phyloP scores from a whole-genome alignment of 2,329 filamentous ascomycete genomes.

The Pyrenophora tritici-repentis region DNA sequence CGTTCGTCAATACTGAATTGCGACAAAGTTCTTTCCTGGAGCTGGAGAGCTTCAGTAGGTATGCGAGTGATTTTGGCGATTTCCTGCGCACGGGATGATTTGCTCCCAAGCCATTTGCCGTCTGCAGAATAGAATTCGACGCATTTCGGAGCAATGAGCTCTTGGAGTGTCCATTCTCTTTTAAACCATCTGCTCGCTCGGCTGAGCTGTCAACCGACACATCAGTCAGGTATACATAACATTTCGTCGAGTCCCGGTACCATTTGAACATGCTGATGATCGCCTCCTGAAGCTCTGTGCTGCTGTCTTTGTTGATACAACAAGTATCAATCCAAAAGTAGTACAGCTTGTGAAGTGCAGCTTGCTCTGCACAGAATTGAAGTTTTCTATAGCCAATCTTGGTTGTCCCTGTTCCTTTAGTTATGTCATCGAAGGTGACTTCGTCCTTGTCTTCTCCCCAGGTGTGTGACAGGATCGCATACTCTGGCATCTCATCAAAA shows the following conservation, averaged over 20 bases:
- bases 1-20: neutral
- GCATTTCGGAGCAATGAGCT: conserved; percentile 14
- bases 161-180: conserved; percentile 6
- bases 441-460: neutral
- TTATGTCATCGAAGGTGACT: neutral
- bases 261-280: conserved; percentile 6
- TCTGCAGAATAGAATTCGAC: conserved; percentile 17
- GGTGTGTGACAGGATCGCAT: conserved; percentile 6
- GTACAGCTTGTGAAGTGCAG: neutral
- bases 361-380: neutral
- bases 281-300: neutral
- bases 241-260: conserved; percentile 1
- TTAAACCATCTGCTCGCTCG: conserved; percentile 7
- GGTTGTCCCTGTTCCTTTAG: neutral
- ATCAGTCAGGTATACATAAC: conserved; percentile 9
- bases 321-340: conserved; percentile 10
- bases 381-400: conserved; percentile 2
- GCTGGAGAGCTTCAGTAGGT: conserved; percentile 3
- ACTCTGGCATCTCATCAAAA: neutral
- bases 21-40: neutral
- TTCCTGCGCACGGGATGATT: neutral
- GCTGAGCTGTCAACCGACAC: neutral
- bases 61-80: conserved; percentile 13
- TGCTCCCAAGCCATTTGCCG: conserved; percentile 8
- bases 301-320: conserved; percentile 3